These are phyloP conservation scores for Colletotrichum melonis DNA, from an alignment of 2,329 filamentous ascomycete species.

Conservation along the genomic window DNA sequence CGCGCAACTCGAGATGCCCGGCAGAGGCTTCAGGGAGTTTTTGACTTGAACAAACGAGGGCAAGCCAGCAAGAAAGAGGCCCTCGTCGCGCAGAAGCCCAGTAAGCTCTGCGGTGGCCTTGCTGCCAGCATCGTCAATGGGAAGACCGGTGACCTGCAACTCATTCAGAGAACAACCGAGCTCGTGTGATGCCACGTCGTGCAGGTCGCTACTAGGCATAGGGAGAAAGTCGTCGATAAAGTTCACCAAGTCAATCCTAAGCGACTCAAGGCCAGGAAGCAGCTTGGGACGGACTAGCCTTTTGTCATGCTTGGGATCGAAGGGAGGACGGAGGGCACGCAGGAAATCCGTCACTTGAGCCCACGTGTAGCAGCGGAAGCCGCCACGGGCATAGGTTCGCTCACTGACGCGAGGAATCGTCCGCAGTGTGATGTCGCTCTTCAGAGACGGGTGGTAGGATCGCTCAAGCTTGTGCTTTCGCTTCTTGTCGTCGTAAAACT, in stretches of 20 bases:
- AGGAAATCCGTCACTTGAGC: constrained; percentile 65
- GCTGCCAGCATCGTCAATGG: constrained; percentile 59
- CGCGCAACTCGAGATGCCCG: constrained; percentile 52
- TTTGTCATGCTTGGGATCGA: constrained; percentile 53
- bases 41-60: constrained; percentile 55
- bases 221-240: constrained; percentile 60
- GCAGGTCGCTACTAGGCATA: constrained; percentile 59
- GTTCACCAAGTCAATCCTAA: constrained; percentile 67
- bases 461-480: constrained; percentile 53
- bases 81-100: constrained; percentile 65
- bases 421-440: constrained; percentile 53
- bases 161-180: constrained; percentile 65
- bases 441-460: constrained; percentile 56
- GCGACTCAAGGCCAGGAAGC: constrained; percentile 57
- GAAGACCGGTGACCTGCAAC: constrained; percentile 63
- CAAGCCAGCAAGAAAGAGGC: constrained; percentile 59
- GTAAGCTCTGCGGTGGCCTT: constrained; percentile 60
- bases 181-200: constrained; percentile 65
- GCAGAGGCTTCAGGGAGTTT: constrained; percentile 52
- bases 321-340: constrained; percentile 61
- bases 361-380: constrained; percentile 67
- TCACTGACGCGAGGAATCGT: constrained; percentile 57
- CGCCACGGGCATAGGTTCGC: constrained; percentile 58
- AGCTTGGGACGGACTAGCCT: constrained; percentile 51
- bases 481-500: constrained; percentile 64